phyloP scores from a whole-genome alignment of 129 eudicot species.

The Arctium minus region DNA sequence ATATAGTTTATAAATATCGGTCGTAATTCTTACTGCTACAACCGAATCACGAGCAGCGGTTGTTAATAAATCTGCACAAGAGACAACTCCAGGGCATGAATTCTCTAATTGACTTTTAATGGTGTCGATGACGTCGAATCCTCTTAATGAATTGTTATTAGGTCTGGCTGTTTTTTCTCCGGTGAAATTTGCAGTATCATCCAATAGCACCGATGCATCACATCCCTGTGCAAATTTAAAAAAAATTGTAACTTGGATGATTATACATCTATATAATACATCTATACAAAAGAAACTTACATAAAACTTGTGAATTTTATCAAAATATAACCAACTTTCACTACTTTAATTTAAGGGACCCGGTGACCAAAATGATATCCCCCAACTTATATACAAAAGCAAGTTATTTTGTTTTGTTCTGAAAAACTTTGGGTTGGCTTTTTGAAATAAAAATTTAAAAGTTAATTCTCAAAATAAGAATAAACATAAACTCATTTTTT shows the following conservation, averaged over 20 bases:
- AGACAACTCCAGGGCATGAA: conserved; percentile 41
- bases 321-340: no score
- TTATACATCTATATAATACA: background rate
- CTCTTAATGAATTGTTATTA: conserved; percentile 44
- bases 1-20: no score
- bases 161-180: conserved; percentile 52
- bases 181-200: conserved; percentile 39
- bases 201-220: conserved; percentile 50
- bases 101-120: conserved; percentile 44
- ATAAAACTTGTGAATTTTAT: no score
- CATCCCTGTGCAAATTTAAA: conserved; percentile 34
- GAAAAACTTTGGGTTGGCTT: no score
- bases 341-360: background rate
- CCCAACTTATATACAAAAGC: background rate
- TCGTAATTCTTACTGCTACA: conserved; percentile 39
- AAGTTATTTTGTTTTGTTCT: background rate
- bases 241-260: no score
- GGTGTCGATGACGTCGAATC: conserved; percentile 47
- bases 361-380: background rate
- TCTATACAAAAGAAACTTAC: no score
- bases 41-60: conserved; percentile 55
- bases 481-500: no score
- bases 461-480: no score
- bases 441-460: no score
- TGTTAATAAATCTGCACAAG: conserved; percentile 55